Percentiles rank a stretch among this genome's conserved stretches.
Conservation (phyloP, 2,329 filamentous ascomycete genomes). For the Clonostachys solani region DNA sequence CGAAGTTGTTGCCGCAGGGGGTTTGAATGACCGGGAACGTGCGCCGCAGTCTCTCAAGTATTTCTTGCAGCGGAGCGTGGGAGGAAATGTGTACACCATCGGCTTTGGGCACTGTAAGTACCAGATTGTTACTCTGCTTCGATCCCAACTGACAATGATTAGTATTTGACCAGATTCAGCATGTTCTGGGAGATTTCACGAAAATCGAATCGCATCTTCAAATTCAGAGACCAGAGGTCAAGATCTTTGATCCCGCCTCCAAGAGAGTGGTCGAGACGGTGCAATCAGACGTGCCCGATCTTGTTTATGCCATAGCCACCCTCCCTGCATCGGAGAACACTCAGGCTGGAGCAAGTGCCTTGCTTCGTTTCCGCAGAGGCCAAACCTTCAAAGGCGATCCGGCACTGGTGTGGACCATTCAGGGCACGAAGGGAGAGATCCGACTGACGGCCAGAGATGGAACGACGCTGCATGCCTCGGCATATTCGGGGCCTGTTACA, state of each 20-base stretch:
- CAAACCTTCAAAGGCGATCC: conserved; percentile 41
- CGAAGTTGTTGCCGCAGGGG: conserved; percentile 33
- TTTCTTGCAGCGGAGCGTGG: conserved; percentile 39
- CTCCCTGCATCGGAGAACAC: conserved; percentile 14
- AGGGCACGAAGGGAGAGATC: conserved; percentile 47
- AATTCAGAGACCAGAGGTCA: conserved; percentile 34
- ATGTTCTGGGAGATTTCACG: conserved; percentile 38
- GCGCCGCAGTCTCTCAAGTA: conserved; percentile 35
- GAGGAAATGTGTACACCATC: conserved; percentile 38
- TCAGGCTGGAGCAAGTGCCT: conserved; percentile 30
- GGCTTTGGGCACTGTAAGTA: conserved; percentile 34
- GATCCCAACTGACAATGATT: background rate
- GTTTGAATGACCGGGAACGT: conserved; percentile 21
- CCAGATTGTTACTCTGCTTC: background rate
- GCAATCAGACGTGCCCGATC: conserved; percentile 38
- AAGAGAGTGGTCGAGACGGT: conserved; percentile 23
- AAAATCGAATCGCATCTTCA: conserved; percentile 32
- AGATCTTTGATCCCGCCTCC: conserved; percentile 21
- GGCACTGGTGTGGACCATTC: conserved; percentile 41
- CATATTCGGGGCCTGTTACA: conserved; percentile 32
- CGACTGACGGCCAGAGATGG: conserved; percentile 25
- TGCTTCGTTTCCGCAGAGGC: conserved; percentile 40
- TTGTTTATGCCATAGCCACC: conserved; percentile 25
- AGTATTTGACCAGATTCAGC: conserved; percentile 41
- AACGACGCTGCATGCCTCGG: conserved; percentile 16